Conservation (phyloP, 139 green algal genomes). For the Chlamydomonas sp. region DNA sequence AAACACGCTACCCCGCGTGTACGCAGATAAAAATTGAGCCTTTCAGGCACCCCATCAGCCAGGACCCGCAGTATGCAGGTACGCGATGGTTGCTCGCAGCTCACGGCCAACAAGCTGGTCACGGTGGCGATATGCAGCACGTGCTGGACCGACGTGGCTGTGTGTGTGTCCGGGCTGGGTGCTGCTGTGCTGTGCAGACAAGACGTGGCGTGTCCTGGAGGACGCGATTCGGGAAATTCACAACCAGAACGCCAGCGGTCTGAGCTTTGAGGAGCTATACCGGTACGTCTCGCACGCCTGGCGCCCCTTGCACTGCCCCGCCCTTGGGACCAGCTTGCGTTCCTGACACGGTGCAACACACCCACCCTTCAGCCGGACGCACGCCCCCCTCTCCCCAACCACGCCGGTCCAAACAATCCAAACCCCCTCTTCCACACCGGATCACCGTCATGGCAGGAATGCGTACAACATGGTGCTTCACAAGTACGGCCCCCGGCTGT, state of each 20-base stretch:
- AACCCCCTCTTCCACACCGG: neutral
- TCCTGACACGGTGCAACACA: no score
- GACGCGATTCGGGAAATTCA: conserved; percentile 97
- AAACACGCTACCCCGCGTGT: no score
- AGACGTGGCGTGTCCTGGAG: conserved; percentile 96
- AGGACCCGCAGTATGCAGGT: conserved; percentile 93
- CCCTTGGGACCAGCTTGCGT: no score
- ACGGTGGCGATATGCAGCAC: no score
- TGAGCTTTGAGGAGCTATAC: conserved; percentile 99
- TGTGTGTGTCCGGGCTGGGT: neutral
- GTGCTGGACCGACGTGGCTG: neutral
- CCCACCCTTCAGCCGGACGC: neutral
- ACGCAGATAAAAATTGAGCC: conserved; percentile 89
- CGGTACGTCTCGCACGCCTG: conserved; percentile 51
- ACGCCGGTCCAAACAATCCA: neutral
- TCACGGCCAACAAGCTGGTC: no score
- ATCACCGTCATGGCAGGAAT: conserved; percentile 71
- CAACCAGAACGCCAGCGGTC: conserved; percentile 93
- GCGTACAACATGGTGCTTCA: conserved; percentile 99
- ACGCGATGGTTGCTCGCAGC: neutral
- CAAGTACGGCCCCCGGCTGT: conserved; percentile 94
- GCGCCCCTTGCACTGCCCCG: neutral
- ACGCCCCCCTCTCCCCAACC: neutral
- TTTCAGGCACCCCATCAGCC: conserved; percentile 92
- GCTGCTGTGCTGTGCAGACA: conserved; percentile 73